Evolutionary conservation across 1,139 yeast genomes (phyloP), one percentile per base, ranked within the genome.

Genomic region (Protomyces inouyei): DNA sequence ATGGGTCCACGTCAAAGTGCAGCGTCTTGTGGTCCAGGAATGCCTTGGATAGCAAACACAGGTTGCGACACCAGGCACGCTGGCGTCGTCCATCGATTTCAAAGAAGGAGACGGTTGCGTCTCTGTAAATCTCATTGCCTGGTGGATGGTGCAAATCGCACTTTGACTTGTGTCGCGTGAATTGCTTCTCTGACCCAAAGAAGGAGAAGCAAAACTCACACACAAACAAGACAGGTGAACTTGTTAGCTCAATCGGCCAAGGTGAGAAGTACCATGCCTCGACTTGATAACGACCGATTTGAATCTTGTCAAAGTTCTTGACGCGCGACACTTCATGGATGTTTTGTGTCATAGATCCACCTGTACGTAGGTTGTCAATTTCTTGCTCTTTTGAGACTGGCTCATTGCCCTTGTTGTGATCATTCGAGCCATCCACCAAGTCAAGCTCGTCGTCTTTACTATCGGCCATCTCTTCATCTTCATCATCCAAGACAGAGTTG

Each of bases 231-330:
- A 82, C 85, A 72, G 92, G 98, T 69, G 87, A 95, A 70, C 92
- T 98, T 0, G 97, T 91, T 65, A 91, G 81, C 73, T 93, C 98
- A 16, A 90, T 81, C 0, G 99, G 99, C 74, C 95, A 93, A 0
- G 99, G 98, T 1, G 97, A 88, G 73, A 95, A 93, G 76, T 93
- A 95, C 99, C 99, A 93, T 1, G 99, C 98, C 73, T 93, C 99
- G 59, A 95, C 89, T 68, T 88, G 88, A 75, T 86, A 91, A 68
- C 87, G 88, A 0, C 98, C 99, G 76, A 93, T 84, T 3, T 90
- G 86, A 3, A 93, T 83, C 57, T 83, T 80, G 48, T 83, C 80
- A 69, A 95, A 80, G 73, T 93, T 93, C 71, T 98, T 82, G 55
- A 93, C 97, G 67, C 96, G 81, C 0, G 98, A 91, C 32, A 93